Conservation (phyloP, 2,329 filamentous ascomycete genomes). For the Metarhizium brunneum region DNA sequence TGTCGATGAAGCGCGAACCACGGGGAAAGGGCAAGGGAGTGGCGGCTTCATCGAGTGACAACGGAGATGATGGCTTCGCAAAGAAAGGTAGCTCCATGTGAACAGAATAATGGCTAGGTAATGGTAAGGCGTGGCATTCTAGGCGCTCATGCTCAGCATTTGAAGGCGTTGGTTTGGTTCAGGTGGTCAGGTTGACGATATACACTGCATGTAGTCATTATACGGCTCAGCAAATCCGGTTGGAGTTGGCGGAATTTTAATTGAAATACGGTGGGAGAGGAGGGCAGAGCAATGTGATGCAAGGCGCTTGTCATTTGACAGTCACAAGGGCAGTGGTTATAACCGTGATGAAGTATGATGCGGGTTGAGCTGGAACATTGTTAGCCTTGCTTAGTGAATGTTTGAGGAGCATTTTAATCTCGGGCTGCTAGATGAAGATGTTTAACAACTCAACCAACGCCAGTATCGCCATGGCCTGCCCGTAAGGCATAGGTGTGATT, state of each 20-base stretch:
- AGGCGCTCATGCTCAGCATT: neutral
- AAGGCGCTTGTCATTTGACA: too few species aligned
- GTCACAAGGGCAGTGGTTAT: too few species aligned
- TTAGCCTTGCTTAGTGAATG: too few species aligned
- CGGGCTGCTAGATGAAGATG: too few species aligned
- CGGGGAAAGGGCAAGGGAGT: conserved; percentile 42
- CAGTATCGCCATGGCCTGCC: too few species aligned
- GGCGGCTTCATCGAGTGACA: conserved; percentile 25
- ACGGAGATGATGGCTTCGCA: conserved; percentile 21
- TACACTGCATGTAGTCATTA: neutral
- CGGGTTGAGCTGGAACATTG: too few species aligned
- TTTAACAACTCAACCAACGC: too few species aligned
- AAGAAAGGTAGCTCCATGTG: conserved; percentile 30
- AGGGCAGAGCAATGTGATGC: neutral
- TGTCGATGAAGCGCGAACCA: conserved; percentile 15
- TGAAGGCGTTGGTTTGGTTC: neutral
- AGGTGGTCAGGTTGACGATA: neutral
- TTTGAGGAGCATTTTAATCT: too few species aligned
- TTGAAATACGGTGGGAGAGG: neutral
- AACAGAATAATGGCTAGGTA: neutral
- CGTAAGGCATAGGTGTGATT: too few species aligned
- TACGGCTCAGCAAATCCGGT: neutral
- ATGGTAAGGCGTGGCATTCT: neutral
- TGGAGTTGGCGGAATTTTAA: neutral
- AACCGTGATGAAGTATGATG: too few species aligned